Evolutionary conservation across 257 asterid genomes (phyloP).

Genomic region (Phtheirospermum japonicum): DNA sequence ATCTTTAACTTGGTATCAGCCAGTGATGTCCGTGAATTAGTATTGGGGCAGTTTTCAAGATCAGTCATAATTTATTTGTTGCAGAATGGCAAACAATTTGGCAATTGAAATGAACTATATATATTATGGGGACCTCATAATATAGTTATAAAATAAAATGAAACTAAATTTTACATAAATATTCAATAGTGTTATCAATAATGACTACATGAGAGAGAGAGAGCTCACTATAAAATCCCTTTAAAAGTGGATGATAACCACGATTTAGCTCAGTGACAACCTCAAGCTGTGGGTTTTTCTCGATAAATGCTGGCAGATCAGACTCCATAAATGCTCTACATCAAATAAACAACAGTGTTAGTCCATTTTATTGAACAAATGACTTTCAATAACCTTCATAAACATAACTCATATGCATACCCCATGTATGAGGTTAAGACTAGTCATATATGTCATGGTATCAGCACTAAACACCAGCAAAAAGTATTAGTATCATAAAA

Average conservation of each 20-base stretch:
- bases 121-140: no score
- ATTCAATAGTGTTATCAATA: no score
- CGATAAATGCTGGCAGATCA: conserved; percentile 61
- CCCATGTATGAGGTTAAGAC: no score
- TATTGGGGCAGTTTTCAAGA: no score
- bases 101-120: no score
- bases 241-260: conserved; percentile 80
- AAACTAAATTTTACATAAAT: no score
- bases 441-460: neutral
- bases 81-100: no score
- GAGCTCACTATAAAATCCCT: conserved; percentile 71
- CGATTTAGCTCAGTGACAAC: conserved; percentile 81
- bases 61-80: no score
- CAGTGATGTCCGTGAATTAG: no score
- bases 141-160: no score
- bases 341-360: conserved; percentile 20
- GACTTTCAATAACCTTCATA: neutral
- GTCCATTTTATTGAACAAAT: neutral
- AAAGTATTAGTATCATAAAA: neutral
- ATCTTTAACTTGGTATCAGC: no score
- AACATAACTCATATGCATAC: no score
- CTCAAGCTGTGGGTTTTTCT: conserved; percentile 80
- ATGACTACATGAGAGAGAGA: neutral
- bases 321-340: conserved; percentile 85
- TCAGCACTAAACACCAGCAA: neutral